These are phyloP conservation scores for Mycena pura DNA, from an alignment of 768 basidiomycete genomes.

Conservation along the genomic window DNA sequence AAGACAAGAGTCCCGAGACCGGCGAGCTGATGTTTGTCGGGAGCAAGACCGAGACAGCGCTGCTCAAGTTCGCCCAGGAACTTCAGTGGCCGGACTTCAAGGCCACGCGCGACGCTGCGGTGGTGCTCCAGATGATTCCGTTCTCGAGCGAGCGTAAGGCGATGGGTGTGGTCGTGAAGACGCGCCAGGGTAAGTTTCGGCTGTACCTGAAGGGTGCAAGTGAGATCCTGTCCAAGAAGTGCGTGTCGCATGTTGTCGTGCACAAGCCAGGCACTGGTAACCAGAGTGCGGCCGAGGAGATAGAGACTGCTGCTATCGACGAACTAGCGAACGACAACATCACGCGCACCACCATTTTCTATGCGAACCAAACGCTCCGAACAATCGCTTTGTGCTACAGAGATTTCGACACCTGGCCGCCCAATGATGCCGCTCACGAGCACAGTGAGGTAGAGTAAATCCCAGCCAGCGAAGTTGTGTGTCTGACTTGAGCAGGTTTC, in stretches of 20 bases:
- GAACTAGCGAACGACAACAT: constrained; percentile 81
- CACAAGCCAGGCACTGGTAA: constrained; percentile 37
- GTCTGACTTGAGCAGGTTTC: constrained; percentile 55
- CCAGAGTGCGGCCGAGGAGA: constrained; percentile 30
- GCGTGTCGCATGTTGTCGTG: constrained; percentile 77
- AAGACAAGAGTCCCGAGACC: constrained; percentile 72
- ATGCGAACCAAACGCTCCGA: constrained; percentile 94
- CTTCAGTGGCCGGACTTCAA: constrained; percentile 79
- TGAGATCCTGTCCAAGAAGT: constrained; percentile 87
- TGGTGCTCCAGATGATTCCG: constrained; percentile 86
- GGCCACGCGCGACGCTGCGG: constrained; percentile 62
- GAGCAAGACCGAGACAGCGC: constrained; percentile 94
- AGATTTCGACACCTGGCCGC: constrained; percentile 89
- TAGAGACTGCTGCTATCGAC: constrained; percentile 71
- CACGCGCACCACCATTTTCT: constrained; percentile 93
- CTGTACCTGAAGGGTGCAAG: constrained; percentile 92
- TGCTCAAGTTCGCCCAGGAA: constrained; percentile 84
- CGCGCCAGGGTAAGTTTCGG: constrained; percentile 61
- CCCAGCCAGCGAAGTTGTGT: neutral
- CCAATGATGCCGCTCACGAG: constrained; percentile 46
- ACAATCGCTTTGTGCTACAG: constrained; percentile 95
- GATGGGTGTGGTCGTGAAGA: constrained; percentile 88
- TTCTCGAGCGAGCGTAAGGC: constrained; percentile 94
- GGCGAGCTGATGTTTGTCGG: constrained; percentile 77
- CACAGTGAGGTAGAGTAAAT: constrained; percentile 59